phyloP scores from a whole-genome alignment of 306 rosid species.

The Erythrophleum fordii region DNA sequence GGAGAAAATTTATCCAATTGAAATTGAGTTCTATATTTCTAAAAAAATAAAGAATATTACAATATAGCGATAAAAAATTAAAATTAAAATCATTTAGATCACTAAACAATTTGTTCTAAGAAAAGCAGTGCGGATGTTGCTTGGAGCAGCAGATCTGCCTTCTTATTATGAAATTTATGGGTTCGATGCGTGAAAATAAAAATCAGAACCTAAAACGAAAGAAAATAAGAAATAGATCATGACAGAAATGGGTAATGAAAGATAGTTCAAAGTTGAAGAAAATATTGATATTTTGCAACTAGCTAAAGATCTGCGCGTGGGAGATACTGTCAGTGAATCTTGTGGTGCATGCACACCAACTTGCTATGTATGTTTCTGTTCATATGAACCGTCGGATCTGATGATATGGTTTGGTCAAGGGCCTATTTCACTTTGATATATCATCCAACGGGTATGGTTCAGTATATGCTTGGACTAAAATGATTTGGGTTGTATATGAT shows the following conservation, averaged over 20 bases:
- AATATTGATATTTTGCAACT: neutral
- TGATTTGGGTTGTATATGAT: slow-evolving; percentile 14
- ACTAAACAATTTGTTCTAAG: no score
- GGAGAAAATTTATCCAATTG: no score
- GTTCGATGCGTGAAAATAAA: no score
- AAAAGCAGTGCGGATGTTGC: no score
- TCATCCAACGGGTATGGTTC: neutral
- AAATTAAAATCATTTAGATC: no score
- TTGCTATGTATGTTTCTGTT: neutral
- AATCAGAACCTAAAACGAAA: neutral
- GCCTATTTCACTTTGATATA: neutral
- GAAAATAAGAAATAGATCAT: neutral
- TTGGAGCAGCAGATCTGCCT: no score
- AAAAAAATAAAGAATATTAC: no score
- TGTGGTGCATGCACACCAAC: no score
- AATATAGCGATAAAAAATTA: no score
- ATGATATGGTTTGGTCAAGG: neutral
- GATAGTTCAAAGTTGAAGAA: neutral
- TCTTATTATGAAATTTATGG: no score
- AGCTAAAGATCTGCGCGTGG: neutral
- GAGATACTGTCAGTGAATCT: neutral
- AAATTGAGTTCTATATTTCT: no score
- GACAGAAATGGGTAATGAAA: neutral
- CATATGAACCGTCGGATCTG: neutral
- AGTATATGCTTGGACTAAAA: neutral